Base-by-base conservation (phyloP, 768 basidiomycete species). In the Suillus subalutaceus region DNA sequence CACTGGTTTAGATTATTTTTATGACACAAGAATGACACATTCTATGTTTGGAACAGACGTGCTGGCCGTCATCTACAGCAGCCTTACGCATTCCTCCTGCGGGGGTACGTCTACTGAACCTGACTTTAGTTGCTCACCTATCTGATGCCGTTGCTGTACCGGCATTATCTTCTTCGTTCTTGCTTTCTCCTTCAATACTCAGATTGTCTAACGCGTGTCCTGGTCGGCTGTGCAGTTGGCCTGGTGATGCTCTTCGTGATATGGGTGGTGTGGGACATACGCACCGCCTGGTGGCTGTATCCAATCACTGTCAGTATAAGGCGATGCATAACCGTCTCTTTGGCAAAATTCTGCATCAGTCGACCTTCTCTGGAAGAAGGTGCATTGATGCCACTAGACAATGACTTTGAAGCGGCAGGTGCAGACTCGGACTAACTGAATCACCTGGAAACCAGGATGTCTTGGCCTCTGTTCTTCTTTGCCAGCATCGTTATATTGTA, bases 61-160 rank as follows among this genome's bases (percentile, higher is more conserved):
- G 1, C 65, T 79, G 23, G 72, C 78, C 2, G 72, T 78, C 26
- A 62, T 76, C 46, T 78, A 74, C 64, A 77, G 73, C 63, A 65
- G 38, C 77, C 77, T 13, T 77, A 72, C 43, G 75, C 72, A 35
- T 67, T 76, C 23, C 70, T 76, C 55, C 72, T 78, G 74, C 74
- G 70, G 70, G 32, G 71, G 76, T 78, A 43, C 59, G 77, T 35
- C 53, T 8, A 41, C 48, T 52, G 13, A 50, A 35, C 4, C n/a
- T 10, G 2, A 37, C 50, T 6, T 37, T 35, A 37, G 40, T 18
- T 30, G 20, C 15, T 16, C 26, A 32, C 26, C 26, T 32, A 44
- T 35, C 26, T 35, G 16, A 62, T 48, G 9, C 6, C 35, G n/a
- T 43, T 4, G 32, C 13, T 30, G 35, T 40, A 23, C 26, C 26